A percentile compares a stretch with the other conserved stretches of the same genome.
phyloP scores from a whole-genome alignment of 306 rosid species.

The Fragaria nilgerrensis region DNA sequence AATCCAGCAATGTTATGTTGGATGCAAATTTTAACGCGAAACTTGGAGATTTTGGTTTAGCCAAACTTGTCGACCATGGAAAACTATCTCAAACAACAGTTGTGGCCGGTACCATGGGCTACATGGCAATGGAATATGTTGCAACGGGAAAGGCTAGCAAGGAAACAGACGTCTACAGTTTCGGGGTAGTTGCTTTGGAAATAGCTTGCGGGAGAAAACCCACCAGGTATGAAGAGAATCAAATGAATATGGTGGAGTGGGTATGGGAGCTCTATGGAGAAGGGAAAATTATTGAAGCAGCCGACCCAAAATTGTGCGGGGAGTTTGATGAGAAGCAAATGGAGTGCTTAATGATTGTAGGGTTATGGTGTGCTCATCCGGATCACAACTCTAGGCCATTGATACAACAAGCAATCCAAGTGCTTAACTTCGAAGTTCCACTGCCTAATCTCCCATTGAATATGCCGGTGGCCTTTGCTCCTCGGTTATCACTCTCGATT shows the following conservation, averaged over 20 bases:
- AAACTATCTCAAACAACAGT: neutral
- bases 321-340: conserved; percentile 7
- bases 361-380: conserved; percentile 1
- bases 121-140: conserved; percentile 2
- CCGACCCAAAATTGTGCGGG: neutral
- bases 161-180: conserved; percentile 6
- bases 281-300: conserved; percentile 2
- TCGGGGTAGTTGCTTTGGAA: conserved; percentile 9
- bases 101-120: conserved; percentile 12
- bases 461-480: conserved; percentile 1
- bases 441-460: conserved; percentile 10
- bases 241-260: neutral
- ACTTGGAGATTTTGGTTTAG: conserved; percentile 17
- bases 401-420: neutral
- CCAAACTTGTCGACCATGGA: conserved; percentile 9
- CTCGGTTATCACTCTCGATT: neutral
- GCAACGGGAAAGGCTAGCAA: neutral
- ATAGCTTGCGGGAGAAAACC: conserved; percentile 4
- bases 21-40: neutral
- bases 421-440: conserved; percentile 20
- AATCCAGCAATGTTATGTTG: conserved; percentile 3
- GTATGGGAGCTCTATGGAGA: conserved; percentile 12
- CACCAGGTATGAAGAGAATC: too few species aligned
- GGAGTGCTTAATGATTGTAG: conserved; percentile 1
- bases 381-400: neutral